Evolutionary conservation across 768 basidiomycete species (phyloP).

Genomic region (Panus rudis): DNA sequence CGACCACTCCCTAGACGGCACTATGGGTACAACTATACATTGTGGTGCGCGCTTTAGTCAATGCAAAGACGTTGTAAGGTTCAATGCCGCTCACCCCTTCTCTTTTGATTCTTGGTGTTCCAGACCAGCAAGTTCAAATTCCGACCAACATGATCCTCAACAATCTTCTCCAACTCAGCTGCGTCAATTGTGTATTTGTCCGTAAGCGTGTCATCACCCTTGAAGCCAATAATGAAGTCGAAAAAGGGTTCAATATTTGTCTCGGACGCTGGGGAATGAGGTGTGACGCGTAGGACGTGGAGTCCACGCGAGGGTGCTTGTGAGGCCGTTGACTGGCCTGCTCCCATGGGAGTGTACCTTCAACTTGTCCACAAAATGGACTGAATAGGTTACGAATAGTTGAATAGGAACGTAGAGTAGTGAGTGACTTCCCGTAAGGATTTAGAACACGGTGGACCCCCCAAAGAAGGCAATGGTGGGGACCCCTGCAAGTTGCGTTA

Average conservation of each 20-base stretch:
- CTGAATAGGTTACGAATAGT: too few relatives aligned
- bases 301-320: conserved; percentile 58
- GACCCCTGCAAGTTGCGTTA: too few relatives aligned
- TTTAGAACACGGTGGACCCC: too few relatives aligned
- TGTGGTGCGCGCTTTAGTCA: not conserved
- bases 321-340: conserved; percentile 56
- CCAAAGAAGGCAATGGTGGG: too few relatives aligned
- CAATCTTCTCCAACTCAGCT: conserved; percentile 67
- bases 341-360: conserved; percentile 58
- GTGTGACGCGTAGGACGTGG: conserved; percentile 86
- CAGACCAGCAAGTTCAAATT: conserved; percentile 70
- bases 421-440: too few relatives aligned
- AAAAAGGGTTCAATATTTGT: conserved; percentile 90
- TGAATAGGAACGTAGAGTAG: too few relatives aligned
- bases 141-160: conserved; percentile 73
- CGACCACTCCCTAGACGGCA: conserved; percentile 79
- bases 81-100: conserved; percentile 45
- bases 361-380: too few relatives aligned
- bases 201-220: conserved; percentile 54
- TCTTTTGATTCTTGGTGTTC: conserved; percentile 73
- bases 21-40: conserved; percentile 67
- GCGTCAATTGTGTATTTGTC: conserved; percentile 49
- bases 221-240: conserved; percentile 92
- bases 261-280: conserved; percentile 80
- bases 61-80: conserved; percentile 1